phyloP scores from a whole-genome alignment of 192 early-diverging fungal genomes.

The Chytriomyces sp. region DNA sequence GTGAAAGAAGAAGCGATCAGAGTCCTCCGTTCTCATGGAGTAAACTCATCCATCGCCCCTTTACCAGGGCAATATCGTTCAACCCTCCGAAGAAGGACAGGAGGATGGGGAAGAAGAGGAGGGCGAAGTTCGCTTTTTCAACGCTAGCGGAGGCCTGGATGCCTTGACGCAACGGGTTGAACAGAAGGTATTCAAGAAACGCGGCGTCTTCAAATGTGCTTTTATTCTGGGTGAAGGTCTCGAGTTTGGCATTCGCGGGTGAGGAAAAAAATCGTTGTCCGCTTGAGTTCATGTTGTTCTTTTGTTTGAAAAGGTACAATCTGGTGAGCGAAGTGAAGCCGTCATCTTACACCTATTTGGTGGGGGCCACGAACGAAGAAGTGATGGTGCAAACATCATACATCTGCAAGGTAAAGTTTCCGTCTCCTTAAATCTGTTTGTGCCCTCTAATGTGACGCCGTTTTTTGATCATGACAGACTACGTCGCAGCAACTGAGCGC shows the following conservation, averaged over 20 bases:
- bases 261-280: conserved; percentile 15
- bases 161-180: conserved; percentile 56
- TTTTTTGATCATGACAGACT: conserved; percentile 23
- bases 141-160: conserved; percentile 38
- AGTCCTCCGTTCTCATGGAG: background rate
- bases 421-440: background rate
- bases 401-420: conserved; percentile 59
- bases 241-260: conserved; percentile 71
- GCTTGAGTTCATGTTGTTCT: background rate
- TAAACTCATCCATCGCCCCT: background rate
- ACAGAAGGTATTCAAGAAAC: conserved; percentile 65
- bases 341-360: conserved; percentile 46
- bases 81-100: conserved; percentile 10
- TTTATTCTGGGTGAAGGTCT: conserved; percentile 63
- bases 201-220: conserved; percentile 62
- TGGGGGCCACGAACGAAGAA: conserved; percentile 54
- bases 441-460: background rate
- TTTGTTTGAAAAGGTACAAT: conserved; percentile 48
- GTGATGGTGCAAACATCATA: conserved; percentile 60
- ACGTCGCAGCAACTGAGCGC: conserved; percentile 29
- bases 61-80: conserved; percentile 17
- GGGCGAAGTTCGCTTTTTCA: conserved; percentile 10
- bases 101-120: conserved; percentile 24
- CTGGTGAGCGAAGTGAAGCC: conserved; percentile 58
- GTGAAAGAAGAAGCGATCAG: conserved; percentile 33